Evolutionary conservation across 495 filamentous ascomycete genomes (phyloP), one percentile per base, ranked within the genome.

Genomic region (Aspergillus nanangensis): DNA sequence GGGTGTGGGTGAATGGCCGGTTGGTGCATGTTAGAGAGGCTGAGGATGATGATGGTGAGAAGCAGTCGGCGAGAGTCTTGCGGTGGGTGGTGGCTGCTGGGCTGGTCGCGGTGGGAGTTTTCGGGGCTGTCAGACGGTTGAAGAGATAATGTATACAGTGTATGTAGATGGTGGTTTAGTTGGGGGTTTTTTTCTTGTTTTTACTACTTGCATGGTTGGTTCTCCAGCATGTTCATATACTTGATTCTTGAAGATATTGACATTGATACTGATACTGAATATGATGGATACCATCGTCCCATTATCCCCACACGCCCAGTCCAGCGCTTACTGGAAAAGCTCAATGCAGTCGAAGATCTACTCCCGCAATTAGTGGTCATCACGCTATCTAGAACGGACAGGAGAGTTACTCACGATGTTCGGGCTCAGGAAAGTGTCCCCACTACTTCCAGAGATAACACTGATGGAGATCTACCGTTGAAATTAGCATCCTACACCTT

Each of bases 1-100:
- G 66, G 41, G 90, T 96, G 0, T 96, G 87, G 88, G 88, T 95
- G 19, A 75, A 68, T 52, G 90, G 90, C 32, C 62, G 78, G 56
- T 60, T 88, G 66, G 90, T 95, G 38, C 87, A 93, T 71, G 75
- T 43, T 20, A 21, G 10, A 29, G 17, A 23, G 40, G 13, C 27
- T 14, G 10, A 24, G 10, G 17, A 17, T 37, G 24, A 18, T 9
- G 9, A 14, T 10, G 33, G 10, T 32, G 9, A 31, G 15, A 27
- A 19, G 22, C n/a, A 3, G 1, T 8, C 13, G 35, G 29, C 5
- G 14, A 11, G 24, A 17, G 4, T 29, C 36, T 41, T 41, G 37
- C 35, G 44, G 19, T 46, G 36, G 36, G 31, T 34, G 2, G 27
- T 27, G 42, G 42, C 33, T 14, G 23, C 25, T 17, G 43, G 43